A percentile compares a stretch with the other conserved stretches of the same genome.
Evolutionary conservation across 2,329 filamentous ascomycete species (phyloP).

Genomic region (Epicoccum nigrum): DNA sequence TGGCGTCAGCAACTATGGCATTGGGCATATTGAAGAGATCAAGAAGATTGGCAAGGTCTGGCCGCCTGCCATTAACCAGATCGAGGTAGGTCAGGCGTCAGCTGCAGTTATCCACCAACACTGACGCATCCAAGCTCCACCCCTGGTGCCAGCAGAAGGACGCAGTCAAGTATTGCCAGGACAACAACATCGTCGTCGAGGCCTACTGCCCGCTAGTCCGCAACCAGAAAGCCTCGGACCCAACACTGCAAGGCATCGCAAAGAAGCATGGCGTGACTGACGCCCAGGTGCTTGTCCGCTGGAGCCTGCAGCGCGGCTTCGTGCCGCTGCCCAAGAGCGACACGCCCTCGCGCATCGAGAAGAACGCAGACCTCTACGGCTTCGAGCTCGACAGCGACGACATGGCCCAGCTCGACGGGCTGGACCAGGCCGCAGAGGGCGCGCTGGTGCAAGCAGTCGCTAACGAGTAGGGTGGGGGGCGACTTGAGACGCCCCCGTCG

Average conservation of each 20-base stretch:
- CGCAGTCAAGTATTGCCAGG: constrained; percentile 62
- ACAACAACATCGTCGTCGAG: constrained; percentile 65
- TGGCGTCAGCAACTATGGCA: constrained; percentile 75
- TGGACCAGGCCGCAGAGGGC: constrained; percentile 43
- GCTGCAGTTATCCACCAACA: neutral
- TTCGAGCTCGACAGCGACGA: constrained; percentile 46
- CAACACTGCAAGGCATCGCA: constrained; percentile 67
- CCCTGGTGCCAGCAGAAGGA: constrained; percentile 72
- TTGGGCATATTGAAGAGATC: constrained; percentile 72
- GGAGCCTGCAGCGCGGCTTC: constrained; percentile 76
- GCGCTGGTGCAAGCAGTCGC: constrained; percentile 42
- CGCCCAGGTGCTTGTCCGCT: constrained; percentile 80
- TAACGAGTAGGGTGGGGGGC: constrained; percentile 2
- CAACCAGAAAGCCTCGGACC: constrained; percentile 74
- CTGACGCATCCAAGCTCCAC: constrained; percentile 62
- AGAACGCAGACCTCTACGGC: constrained; percentile 46
- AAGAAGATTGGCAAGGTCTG: constrained; percentile 68
- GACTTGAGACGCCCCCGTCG: neutral
- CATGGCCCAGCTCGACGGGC: constrained; percentile 40
- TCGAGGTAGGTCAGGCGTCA: constrained; percentile 62
- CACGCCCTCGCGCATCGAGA: constrained; percentile 41
- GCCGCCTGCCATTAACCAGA: constrained; percentile 76
- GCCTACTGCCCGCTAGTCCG: constrained; percentile 72
- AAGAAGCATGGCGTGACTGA: constrained; percentile 75
- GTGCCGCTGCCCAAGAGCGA: constrained; percentile 50